A percentile compares a stretch with the other conserved stretches of the same genome.
These are phyloP conservation scores for Biscogniauxia mediterranea DNA, from an alignment of 2,329 filamentous ascomycete species.

Conservation along the genomic window DNA sequence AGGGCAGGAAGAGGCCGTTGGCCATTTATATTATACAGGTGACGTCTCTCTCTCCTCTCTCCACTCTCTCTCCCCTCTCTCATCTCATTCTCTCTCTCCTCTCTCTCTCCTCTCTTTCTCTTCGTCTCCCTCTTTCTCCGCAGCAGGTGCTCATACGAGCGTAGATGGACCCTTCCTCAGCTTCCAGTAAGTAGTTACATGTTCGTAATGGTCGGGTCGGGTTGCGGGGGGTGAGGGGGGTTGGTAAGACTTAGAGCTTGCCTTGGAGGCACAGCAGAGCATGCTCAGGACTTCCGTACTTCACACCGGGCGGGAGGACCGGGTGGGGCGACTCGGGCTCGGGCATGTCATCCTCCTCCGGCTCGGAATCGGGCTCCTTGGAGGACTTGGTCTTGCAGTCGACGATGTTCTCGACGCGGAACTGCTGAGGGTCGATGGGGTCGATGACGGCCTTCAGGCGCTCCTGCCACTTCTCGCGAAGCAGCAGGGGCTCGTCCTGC, in stretches of 20 bases:
- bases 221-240: too few species aligned
- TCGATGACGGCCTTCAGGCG: not conserved
- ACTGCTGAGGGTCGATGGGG: not conserved
- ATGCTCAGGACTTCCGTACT: not conserved
- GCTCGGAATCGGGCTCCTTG: not conserved
- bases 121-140: too few species aligned
- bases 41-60: too few species aligned
- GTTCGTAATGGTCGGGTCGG: too few species aligned
- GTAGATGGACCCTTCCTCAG: too few species aligned
- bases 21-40: too few species aligned
- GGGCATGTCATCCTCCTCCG: not conserved
- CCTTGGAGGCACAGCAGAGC: not conserved
- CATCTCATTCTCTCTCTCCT: too few species aligned
- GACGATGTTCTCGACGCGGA: not conserved
- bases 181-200: too few species aligned
- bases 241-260: not conserved
- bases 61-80: too few species aligned
- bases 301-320: not conserved
- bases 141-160: too few species aligned
- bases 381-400: not conserved
- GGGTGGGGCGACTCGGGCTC: not conserved
- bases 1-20: too few species aligned
- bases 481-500: not conserved
- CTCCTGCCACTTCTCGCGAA: not conserved
- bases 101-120: too few species aligned